These are phyloP conservation scores for Brassica nigra DNA, from an alignment of 345 rosid genomes.

Conservation along the genomic window DNA sequence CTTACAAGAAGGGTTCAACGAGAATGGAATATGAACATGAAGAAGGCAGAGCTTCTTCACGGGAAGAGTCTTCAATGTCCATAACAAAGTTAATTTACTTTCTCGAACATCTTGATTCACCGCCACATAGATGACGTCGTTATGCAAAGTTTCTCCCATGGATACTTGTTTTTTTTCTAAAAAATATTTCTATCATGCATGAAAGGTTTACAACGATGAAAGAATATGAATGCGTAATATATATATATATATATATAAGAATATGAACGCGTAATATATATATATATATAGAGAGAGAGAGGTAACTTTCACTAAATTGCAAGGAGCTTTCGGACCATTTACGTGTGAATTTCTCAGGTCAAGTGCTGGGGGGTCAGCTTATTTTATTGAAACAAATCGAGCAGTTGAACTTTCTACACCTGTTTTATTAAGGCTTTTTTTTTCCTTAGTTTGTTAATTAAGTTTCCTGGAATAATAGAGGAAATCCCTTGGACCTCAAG, in stretches of 20 bases:
- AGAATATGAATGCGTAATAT: no score
- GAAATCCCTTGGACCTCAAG: neutral
- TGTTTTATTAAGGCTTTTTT: neutral
- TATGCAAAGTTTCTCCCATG: slow-evolving; percentile 28
- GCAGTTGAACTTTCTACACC: slow-evolving; percentile 17
- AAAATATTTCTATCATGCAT: neutral
- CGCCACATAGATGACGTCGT: slow-evolving; percentile 56
- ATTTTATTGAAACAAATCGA: slow-evolving; percentile 5
- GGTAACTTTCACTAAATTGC: neutral
- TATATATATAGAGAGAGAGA: neutral
- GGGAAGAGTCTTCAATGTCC: slow-evolving; percentile 50
- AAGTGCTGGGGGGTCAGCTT: slow-evolving; percentile 14
- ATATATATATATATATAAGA: no score
- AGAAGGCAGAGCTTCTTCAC: slow-evolving; percentile 43
- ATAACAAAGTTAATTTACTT: slow-evolving; percentile 49
- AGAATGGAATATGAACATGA: slow-evolving; percentile 50
- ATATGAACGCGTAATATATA: no score
- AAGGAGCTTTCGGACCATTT: slow-evolving; percentile 26
- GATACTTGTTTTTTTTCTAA: neutral
- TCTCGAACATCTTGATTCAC: slow-evolving; percentile 51
- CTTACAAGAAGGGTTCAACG: slow-evolving; percentile 37
- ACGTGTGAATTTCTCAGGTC: slow-evolving; percentile 21
- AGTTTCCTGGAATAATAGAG: slow-evolving; percentile 18
- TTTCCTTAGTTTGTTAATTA: neutral
- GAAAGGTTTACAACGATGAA: no score